Conservation (phyloP, 495 filamentous ascomycete species). For the Astrothelium macrocarpum region DNA sequence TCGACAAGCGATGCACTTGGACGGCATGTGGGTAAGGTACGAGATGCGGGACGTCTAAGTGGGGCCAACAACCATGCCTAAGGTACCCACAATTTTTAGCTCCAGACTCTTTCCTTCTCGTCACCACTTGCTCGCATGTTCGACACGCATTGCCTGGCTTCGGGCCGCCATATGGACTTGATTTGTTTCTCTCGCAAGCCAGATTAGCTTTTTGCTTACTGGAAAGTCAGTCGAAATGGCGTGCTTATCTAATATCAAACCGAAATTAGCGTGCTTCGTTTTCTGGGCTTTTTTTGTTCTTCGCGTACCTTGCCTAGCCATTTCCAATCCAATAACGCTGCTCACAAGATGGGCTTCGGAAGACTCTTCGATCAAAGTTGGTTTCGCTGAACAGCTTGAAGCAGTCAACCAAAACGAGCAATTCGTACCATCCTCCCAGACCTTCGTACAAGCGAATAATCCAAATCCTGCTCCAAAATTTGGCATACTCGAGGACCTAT, state of each 20-base stretch:
- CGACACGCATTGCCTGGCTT: neutral
- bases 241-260: neutral
- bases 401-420: neutral
- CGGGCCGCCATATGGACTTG: neutral
- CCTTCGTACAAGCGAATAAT: neutral
- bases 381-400: neutral
- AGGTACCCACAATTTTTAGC: too few species aligned
- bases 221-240: neutral
- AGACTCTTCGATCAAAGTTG: neutral
- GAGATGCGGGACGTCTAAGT: too few species aligned
- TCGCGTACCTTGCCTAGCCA: neutral
- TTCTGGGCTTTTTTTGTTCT: neutral
- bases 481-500: slow-evolving; percentile 46
- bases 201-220: neutral
- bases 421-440: neutral
- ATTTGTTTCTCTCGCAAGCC: too few species aligned
- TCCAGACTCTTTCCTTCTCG: too few species aligned
- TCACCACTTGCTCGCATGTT: neutral
- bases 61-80: too few species aligned
- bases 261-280: neutral
- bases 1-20: too few species aligned
- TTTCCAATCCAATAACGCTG: neutral
- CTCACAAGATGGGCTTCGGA: neutral
- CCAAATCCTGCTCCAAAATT: neutral
- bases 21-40: too few species aligned